Conservation (phyloP, 2,329 filamentous ascomycete genomes). For the Pseudocercospora crystallina region DNA sequence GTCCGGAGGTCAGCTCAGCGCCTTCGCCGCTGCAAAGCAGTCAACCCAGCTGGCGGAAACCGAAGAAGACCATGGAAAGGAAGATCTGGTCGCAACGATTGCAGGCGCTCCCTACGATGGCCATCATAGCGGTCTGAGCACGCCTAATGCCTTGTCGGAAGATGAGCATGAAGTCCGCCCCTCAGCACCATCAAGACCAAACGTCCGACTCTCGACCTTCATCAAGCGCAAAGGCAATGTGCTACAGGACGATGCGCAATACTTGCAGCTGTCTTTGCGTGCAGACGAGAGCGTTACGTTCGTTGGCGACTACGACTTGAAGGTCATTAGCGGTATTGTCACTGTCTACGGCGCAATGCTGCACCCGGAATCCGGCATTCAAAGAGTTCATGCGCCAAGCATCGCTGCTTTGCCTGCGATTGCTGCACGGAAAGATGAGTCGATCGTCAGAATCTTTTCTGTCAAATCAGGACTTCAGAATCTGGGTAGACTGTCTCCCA, state of each 20-base stretch:
- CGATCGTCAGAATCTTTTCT: conserved; percentile 60
- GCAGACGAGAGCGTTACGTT: conserved; percentile 38
- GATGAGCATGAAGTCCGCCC: not conserved
- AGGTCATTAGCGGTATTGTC: conserved; percentile 61
- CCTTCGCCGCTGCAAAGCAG: conserved; percentile 33
- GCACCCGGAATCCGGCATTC: conserved; percentile 34
- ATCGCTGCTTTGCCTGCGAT: conserved; percentile 71
- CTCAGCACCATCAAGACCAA: conserved; percentile 1
- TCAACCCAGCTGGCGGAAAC: conserved; percentile 16
- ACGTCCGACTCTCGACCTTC: conserved; percentile 18
- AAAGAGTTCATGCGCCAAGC: conserved; percentile 64
- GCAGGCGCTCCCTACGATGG: conserved; percentile 25
- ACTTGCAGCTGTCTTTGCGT: conserved; percentile 24
- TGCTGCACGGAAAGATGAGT: conserved; percentile 42
- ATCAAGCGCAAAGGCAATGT: conserved; percentile 11
- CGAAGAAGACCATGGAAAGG: not conserved
- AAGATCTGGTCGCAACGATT: conserved; percentile 17
- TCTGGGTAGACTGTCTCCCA: conserved; percentile 62
- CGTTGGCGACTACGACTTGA: conserved; percentile 67
- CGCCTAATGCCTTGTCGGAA: not conserved
- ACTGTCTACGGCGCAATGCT: conserved; percentile 66
- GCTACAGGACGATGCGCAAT: conserved; percentile 19
- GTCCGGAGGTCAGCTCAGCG: conserved; percentile 27
- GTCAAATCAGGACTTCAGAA: conserved; percentile 51
- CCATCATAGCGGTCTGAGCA: conserved; percentile 4